Conservation (phyloP, 495 filamentous ascomycete genomes). For the Penicillium bialowiezense region DNA sequence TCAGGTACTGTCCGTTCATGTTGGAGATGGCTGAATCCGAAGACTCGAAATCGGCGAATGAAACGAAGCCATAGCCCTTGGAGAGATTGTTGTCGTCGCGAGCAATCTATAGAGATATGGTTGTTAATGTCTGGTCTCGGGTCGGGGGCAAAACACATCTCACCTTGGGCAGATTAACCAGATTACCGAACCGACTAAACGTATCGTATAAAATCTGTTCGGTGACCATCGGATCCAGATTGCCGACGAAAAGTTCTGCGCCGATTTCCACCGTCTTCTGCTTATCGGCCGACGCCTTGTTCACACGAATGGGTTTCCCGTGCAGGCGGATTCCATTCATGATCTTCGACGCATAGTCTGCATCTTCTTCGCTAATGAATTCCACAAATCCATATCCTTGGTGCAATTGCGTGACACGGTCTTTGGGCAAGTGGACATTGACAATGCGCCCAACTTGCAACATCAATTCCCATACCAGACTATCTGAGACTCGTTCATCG, state of each 20-base stretch:
- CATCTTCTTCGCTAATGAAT: slow-evolving; percentile 93
- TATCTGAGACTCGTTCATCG: slow-evolving; percentile 90
- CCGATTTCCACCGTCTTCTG: slow-evolving; percentile 95
- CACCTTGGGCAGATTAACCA: slow-evolving; percentile 80
- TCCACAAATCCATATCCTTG: slow-evolving; percentile 99
- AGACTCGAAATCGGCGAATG: slow-evolving; percentile 90
- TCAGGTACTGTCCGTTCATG: slow-evolving; percentile 96
- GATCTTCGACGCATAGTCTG: slow-evolving; percentile 93
- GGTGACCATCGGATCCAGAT: slow-evolving; percentile 90
- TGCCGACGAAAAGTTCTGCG: slow-evolving; percentile 95
- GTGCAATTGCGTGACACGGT: slow-evolving; percentile 92
- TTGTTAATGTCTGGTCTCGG: neutral
- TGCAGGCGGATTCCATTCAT: slow-evolving; percentile 95
- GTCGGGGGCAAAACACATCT: slow-evolving; percentile 1
- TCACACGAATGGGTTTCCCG: slow-evolving; percentile 94
- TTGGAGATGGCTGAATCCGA: slow-evolving; percentile 86
- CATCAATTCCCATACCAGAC: slow-evolving; percentile 95
- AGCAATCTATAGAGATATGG: slow-evolving; percentile 57
- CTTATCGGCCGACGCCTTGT: slow-evolving; percentile 95
- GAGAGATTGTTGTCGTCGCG: slow-evolving; percentile 87
- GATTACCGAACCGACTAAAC: slow-evolving; percentile 87
- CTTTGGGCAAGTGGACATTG: slow-evolving; percentile 96
- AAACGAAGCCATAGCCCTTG: slow-evolving; percentile 97
- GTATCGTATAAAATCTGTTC: slow-evolving; percentile 98
- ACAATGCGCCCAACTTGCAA: slow-evolving; percentile 93